Percentiles rank a stretch among this genome's conserved stretches.
phyloP scores from a whole-genome alignment of 2,329 filamentous ascomycete species.

The Elsinoe perseae region DNA sequence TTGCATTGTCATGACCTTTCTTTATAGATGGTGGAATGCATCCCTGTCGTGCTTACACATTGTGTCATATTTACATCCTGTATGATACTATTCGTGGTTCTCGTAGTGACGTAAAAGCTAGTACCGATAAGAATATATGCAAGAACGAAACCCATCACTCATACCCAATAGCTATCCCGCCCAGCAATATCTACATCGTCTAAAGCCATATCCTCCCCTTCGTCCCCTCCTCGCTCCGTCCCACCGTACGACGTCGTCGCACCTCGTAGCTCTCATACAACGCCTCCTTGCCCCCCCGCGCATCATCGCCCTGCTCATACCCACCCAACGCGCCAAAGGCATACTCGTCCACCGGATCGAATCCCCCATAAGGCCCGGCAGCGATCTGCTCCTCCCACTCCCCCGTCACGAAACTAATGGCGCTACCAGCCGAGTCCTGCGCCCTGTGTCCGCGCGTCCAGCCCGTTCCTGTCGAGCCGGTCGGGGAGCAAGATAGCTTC shows the following conservation, averaged over 20 bases:
- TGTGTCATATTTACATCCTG: background rate
- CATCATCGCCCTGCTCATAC: too few species aligned
- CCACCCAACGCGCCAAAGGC: background rate
- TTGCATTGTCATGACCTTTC: constrained; percentile 12
- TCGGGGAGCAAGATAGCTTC: too few species aligned
- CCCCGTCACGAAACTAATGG: background rate
- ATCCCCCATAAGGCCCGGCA: background rate
- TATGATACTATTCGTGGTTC: background rate
- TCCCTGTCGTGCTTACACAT: background rate
- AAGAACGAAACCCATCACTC: background rate
- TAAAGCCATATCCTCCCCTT: background rate
- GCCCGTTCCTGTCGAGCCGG: background rate
- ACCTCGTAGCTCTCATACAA: background rate
- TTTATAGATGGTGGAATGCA: constrained; percentile 7
- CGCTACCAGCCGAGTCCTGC: background rate
- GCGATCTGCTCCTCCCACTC: background rate
- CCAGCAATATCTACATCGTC: too few species aligned
- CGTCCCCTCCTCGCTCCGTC: background rate
- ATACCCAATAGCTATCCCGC: too few species aligned
- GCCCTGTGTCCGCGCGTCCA: background rate
- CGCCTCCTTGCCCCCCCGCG: background rate
- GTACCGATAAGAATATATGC: background rate
- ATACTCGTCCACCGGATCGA: background rate
- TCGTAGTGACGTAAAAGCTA: background rate
- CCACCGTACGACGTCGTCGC: background rate